phyloP scores from a whole-genome alignment of 2,329 filamentous ascomycete genomes.

The Fusarium lateritium region DNA sequence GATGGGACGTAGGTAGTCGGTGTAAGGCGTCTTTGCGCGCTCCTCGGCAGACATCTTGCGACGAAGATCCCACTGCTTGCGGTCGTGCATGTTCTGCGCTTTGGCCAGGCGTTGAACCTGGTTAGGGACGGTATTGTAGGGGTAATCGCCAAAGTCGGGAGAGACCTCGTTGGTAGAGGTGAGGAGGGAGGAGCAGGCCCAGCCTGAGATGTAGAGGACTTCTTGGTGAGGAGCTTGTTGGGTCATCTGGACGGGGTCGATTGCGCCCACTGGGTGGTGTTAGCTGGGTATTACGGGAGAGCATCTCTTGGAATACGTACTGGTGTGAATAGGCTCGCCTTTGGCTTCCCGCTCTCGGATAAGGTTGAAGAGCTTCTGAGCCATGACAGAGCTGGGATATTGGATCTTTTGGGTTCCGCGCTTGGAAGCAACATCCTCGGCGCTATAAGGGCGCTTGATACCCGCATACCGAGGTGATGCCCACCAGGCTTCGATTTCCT shows the following conservation, averaged over 20 bases:
- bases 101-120: conserved; percentile 97
- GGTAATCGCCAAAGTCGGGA: conserved; percentile 97
- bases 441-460: conserved; percentile 92
- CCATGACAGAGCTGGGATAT: conserved; percentile 95
- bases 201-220: conserved; percentile 95
- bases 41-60: conserved; percentile 82
- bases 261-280: conserved; percentile 82
- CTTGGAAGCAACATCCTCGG: conserved; percentile 93
- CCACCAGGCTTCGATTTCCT: conserved; percentile 94
- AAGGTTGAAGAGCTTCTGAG: conserved; percentile 92
- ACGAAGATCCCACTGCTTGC: conserved; percentile 91
- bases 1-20: conserved; percentile 94
- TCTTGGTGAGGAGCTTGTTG: conserved; percentile 97
- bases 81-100: conserved; percentile 96
- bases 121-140: conserved; percentile 98
- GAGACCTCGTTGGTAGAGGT: conserved; percentile 98
- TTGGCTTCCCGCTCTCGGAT: conserved; percentile 82
- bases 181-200: conserved; percentile 95
- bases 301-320: conserved; percentile 64
- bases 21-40: conserved; percentile 82
- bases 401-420: conserved; percentile 87
- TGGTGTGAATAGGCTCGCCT: conserved; percentile 93
- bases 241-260: conserved; percentile 99
- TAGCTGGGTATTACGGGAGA: conserved; percentile 12
- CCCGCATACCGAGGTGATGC: conserved; percentile 84